These are phyloP conservation scores for Croton setiger DNA, from an alignment of 441 rosid species.

Conservation along the genomic window DNA sequence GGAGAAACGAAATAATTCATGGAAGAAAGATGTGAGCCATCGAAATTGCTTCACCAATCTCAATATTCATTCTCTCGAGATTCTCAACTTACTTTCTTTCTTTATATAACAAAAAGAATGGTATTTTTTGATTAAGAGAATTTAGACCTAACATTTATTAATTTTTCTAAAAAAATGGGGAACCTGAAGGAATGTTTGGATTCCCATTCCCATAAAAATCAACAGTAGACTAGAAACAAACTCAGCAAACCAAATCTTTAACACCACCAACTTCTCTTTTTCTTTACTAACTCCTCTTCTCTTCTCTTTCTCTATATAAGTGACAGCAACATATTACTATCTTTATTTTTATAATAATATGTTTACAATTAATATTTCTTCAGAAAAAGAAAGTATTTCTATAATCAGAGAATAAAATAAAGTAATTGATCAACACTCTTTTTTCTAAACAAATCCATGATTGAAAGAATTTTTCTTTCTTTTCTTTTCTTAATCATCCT, in stretches of 20 bases:
- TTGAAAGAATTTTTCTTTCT: slow-evolving; percentile 32
- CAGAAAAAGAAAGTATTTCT: neutral
- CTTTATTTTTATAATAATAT: neutral
- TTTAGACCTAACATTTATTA: slow-evolving; percentile 1
- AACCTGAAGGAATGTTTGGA: slow-evolving; percentile 47
- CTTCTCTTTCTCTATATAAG: neutral
- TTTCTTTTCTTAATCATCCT: slow-evolving; percentile 29
- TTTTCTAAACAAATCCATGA: slow-evolving; percentile 37
- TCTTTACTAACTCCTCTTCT: too few relatives aligned
- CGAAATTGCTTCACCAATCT: slow-evolving; percentile 32
- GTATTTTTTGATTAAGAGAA: slow-evolving; percentile 8
- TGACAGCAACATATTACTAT: slow-evolving; percentile 23
- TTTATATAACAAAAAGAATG: slow-evolving; percentile 16
- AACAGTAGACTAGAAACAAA: slow-evolving; percentile 26
- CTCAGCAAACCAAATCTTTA: slow-evolving; percentile 27
- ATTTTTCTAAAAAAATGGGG: slow-evolving; percentile 21
- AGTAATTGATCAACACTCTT: slow-evolving; percentile 23
- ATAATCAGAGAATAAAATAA: slow-evolving; percentile 3
- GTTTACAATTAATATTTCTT: slow-evolving; percentile 14
- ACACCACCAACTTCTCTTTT: slow-evolving; percentile 1
- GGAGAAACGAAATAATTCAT: slow-evolving; percentile 27
- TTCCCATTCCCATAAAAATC: slow-evolving; percentile 22
- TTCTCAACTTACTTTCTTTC: slow-evolving; percentile 30
- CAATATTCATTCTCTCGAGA: slow-evolving; percentile 41
- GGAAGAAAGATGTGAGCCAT: slow-evolving; percentile 30